These are phyloP conservation scores for Aphanomyces stellatus DNA, from an alignment of 352 stramenopile species.

Conservation along the genomic window DNA sequence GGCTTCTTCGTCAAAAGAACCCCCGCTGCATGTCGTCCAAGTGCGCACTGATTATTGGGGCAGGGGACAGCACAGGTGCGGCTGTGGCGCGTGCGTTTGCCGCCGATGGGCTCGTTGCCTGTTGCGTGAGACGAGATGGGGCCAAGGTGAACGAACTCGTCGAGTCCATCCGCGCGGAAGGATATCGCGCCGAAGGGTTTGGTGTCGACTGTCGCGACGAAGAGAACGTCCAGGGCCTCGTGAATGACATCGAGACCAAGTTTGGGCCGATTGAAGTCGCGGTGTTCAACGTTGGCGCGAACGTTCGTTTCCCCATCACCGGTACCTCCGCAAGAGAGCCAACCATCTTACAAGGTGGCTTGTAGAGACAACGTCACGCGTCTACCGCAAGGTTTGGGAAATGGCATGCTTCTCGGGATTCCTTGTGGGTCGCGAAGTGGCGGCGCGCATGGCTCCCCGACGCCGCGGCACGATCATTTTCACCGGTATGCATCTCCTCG, in stretches of 20 bases:
- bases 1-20: too few relatives aligned
- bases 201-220: constrained; percentile 27
- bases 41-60: constrained; percentile 20
- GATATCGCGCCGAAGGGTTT: constrained; percentile 13
- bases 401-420: constrained; percentile 28
- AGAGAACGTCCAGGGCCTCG: constrained; percentile 22
- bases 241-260: constrained; percentile 21
- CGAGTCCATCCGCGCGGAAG: not conserved
- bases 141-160: constrained; percentile 16
- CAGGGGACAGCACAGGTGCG: constrained; percentile 21
- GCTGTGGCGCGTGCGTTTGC: constrained; percentile 18
- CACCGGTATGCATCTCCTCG: constrained; percentile 17
- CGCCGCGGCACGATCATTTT: constrained; percentile 30
- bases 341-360: not conserved
- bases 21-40: not conserved
- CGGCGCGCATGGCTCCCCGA: constrained; percentile 22
- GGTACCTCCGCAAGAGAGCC: not conserved
- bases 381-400: constrained; percentile 30
- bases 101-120: constrained; percentile 16
- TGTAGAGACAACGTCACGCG: constrained; percentile 23
- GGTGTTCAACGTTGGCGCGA: constrained; percentile 30
- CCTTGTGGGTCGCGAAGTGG: constrained; percentile 24
- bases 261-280: constrained; percentile 26
- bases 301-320: constrained; percentile 24
- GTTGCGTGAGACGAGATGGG: constrained; percentile 17